Base-by-base conservation (phyloP, 768 basidiomycete genomes). In the Sporobolomyces phaffii region DNA sequence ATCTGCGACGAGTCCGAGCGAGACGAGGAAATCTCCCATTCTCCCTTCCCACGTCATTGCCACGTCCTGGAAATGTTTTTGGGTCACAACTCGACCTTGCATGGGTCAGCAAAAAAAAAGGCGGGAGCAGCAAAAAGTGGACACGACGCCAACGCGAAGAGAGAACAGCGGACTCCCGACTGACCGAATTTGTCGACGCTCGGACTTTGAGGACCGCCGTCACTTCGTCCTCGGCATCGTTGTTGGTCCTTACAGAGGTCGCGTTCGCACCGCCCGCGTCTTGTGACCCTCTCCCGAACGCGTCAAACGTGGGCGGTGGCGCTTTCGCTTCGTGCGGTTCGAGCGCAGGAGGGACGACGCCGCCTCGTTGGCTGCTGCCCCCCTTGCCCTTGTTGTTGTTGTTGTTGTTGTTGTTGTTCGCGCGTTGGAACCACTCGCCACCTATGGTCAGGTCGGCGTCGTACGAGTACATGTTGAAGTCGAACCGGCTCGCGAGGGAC, bases 371-470 rank as follows among this genome's bases (percentile, higher is more conserved):
- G n/a, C n/a, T n/a, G n/a, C n/a, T n/a, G n/a, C n/a, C n/a, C n/a
- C n/a, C n/a, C n/a, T n/a, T n/a, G n/a, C n/a, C n/a, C n/a, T n/a
- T n/a, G n/a, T n/a, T n/a, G n/a, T n/a, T n/a, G n/a, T n/a, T n/a
- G n/a, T n/a, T n/a, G n/a, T n/a, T n/a, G n/a, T n/a, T n/a, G n/a
- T 13, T 33, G 43, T 34, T 41, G 10, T 78, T 75, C 75, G 36
- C 79, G 57, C 60, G 69, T 44, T 60, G 65, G 41, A 68, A 96
- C 90, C 91, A 96, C 77, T 97, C 93, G 1, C 89, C 87, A 4
- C 94, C 94, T 80, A 97, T 84, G 14, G 90, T 87, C 87, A 92
- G 88, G 77, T 97, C 93, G 77, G 90, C 92, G 72, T 94, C 91
- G 77, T 91, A 97, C 78, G 90, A 92, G 76, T 97, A 96, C 31